phyloP scores from a whole-genome alignment of 371 early-diverging fungal genomes.

The Mortierella sp. region DNA sequence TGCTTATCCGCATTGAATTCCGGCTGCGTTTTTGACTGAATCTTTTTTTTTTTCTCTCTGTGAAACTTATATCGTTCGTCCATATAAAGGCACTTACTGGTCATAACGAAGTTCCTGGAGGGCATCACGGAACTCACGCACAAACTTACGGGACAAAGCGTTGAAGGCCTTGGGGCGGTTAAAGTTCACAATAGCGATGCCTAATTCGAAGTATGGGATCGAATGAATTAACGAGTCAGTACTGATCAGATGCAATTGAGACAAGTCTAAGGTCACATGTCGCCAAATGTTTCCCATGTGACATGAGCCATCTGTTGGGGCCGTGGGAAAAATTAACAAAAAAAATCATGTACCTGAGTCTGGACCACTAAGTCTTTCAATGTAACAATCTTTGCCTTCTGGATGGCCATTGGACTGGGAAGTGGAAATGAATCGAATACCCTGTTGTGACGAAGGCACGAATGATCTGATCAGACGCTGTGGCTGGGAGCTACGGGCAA shows the following conservation, averaged over 20 bases:
- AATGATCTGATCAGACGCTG: constrained; percentile 31
- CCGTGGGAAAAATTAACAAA: constrained; percentile 35
- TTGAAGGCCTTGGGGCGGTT: constrained; percentile 92
- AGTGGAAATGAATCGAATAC: constrained; percentile 49
- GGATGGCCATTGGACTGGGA: constrained; percentile 24
- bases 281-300: too few species aligned
- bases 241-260: not conserved
- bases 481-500: constrained; percentile 41
- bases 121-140: constrained; percentile 78
- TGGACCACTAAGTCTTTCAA: constrained; percentile 70
- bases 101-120: constrained; percentile 78
- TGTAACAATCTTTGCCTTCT: constrained; percentile 68
- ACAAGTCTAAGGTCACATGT: too few species aligned
- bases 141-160: constrained; percentile 86
- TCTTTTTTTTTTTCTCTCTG: too few species aligned
- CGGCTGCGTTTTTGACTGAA: too few species aligned
- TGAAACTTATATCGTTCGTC: not conserved
- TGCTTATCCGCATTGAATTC: too few species aligned
- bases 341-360: constrained; percentile 60
- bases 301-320: not conserved
- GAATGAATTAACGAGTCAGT: not conserved
- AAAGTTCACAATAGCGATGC: constrained; percentile 86
- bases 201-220: constrained; percentile 52
- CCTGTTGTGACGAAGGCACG: constrained; percentile 16
- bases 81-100: constrained; percentile 19